Evolutionary conservation across 768 basidiomycete genomes (phyloP).

Genomic region (Plicaturopsis crispa): DNA sequence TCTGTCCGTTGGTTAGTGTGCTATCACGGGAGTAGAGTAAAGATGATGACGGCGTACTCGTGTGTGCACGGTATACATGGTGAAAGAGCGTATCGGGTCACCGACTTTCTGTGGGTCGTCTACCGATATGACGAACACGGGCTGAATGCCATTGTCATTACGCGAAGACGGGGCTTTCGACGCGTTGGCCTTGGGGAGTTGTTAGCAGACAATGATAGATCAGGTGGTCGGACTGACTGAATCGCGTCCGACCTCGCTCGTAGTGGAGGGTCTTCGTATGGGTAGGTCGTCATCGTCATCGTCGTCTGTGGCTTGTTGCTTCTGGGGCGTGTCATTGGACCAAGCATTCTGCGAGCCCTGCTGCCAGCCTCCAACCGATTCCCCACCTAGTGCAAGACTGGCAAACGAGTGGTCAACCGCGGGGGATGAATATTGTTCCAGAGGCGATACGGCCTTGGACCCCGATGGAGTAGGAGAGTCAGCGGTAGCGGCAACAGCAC

Average conservation of each 20-base stretch:
- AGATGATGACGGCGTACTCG: constrained; percentile 48
- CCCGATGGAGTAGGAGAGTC: constrained; percentile 7
- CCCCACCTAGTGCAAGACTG: constrained; percentile 41
- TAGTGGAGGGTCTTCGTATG: constrained; percentile 27
- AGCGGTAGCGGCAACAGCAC: constrained; percentile 7
- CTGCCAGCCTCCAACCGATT: constrained; percentile 46
- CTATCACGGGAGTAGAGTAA: not conserved
- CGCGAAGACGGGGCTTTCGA: constrained; percentile 19
- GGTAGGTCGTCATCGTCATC: constrained; percentile 67
- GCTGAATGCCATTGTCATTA: constrained; percentile 43
- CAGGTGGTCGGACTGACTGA: not conserved
- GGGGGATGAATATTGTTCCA: constrained; percentile 13
- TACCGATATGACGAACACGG: constrained; percentile 82
- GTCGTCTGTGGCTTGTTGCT: constrained; percentile 32
- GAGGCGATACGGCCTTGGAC: constrained; percentile 18
- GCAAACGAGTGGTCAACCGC: constrained; percentile 27
- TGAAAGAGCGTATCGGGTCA: constrained; percentile 90
- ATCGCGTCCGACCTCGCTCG: not conserved
- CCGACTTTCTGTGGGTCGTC: constrained; percentile 97
- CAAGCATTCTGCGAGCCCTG: constrained; percentile 34
- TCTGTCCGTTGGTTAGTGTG: constrained; percentile 41
- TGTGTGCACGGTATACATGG: constrained; percentile 95
- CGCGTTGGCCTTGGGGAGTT: constrained; percentile 8
- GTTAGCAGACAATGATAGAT: constrained; percentile 5
- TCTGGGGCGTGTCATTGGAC: constrained; percentile 24